Percentiles rank a stretch among this genome's conserved stretches.
Conservation (phyloP, 108 stramenopile species). For the Tribonema minus region DNA sequence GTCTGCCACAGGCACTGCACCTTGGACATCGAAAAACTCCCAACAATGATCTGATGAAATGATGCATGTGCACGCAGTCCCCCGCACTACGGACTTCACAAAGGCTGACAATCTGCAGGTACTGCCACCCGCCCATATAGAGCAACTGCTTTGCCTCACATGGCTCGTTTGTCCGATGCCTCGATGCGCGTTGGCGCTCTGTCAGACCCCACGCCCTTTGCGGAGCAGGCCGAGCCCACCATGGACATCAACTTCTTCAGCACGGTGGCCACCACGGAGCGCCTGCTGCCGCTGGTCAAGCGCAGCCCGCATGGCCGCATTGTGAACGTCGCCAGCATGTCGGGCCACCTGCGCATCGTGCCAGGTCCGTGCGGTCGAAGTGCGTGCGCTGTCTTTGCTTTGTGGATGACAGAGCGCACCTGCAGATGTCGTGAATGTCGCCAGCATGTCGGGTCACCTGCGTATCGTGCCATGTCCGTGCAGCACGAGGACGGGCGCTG, state of each 20-base stretch:
- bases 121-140: background rate
- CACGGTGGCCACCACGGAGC: slow-evolving; percentile 30
- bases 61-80: no score
- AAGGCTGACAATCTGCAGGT: no score
- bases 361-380: no score
- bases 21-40: no score
- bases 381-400: no score
- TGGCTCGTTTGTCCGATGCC: background rate
- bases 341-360: slow-evolving; percentile 36
- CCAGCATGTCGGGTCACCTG: slow-evolving; percentile 33
- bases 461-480: slow-evolving; percentile 8
- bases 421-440: slow-evolving; percentile 31
- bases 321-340: slow-evolving; percentile 34
- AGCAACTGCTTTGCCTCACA: background rate
- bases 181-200: no score
- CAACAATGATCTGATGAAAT: no score
- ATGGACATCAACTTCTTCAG: slow-evolving; percentile 34
- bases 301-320: slow-evolving; percentile 16
- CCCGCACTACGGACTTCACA: no score
- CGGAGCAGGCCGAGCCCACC: slow-evolving; percentile 42
- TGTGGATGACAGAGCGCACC: no score
- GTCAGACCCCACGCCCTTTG: slow-evolving; percentile 5
- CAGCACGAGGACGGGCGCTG: no score
- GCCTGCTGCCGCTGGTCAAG: slow-evolving; percentile 33
- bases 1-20: no score